These are phyloP conservation scores for Saccharomyces kudriavzevii DNA, from an alignment of 805 yeast genomes.

Conservation along the genomic window DNA sequence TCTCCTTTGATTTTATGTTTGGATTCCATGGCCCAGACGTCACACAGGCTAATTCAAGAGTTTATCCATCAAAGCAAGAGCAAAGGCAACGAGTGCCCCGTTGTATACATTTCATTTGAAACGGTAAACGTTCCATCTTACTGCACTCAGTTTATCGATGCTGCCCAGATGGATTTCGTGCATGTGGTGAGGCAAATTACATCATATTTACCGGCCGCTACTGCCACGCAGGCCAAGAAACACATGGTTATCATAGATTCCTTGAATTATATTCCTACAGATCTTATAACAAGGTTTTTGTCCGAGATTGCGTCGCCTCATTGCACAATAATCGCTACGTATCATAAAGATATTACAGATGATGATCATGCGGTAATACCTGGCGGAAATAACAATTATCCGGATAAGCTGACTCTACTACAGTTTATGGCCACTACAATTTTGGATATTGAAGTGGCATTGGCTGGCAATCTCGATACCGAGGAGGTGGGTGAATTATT, in stretches of 20 bases:
- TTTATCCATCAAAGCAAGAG: conserved; percentile 36
- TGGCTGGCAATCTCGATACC: conserved; percentile 32
- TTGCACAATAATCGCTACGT: conserved; percentile 39
- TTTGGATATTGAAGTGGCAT: conserved; percentile 49
- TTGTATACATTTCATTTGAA: conserved; percentile 61
- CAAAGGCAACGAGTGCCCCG: conserved; percentile 22
- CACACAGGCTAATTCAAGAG: conserved; percentile 49
- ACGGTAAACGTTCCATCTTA: conserved; percentile 46
- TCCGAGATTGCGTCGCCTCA: conserved; percentile 42
- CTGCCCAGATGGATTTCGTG: conserved; percentile 22
- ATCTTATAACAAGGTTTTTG: conserved; percentile 42
- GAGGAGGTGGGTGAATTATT: conserved; percentile 39
- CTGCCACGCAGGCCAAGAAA: conserved; percentile 21
- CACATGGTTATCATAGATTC: conserved; percentile 57
- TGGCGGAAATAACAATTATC: conserved; percentile 33
- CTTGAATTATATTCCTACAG: conserved; percentile 47
- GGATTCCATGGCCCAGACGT: conserved; percentile 68
- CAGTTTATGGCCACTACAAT: conserved; percentile 69
- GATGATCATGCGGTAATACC: conserved; percentile 13
- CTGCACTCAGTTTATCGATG: conserved; percentile 43
- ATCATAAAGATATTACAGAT: conserved; percentile 34
- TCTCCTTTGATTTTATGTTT: conserved; percentile 64
- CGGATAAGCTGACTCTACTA: conserved; percentile 44
- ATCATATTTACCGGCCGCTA: conserved; percentile 18
- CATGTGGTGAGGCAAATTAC: conserved; percentile 14